phyloP scores from a whole-genome alignment of 805 yeast genomes.

The Diddensiella santjacobensis region DNA sequence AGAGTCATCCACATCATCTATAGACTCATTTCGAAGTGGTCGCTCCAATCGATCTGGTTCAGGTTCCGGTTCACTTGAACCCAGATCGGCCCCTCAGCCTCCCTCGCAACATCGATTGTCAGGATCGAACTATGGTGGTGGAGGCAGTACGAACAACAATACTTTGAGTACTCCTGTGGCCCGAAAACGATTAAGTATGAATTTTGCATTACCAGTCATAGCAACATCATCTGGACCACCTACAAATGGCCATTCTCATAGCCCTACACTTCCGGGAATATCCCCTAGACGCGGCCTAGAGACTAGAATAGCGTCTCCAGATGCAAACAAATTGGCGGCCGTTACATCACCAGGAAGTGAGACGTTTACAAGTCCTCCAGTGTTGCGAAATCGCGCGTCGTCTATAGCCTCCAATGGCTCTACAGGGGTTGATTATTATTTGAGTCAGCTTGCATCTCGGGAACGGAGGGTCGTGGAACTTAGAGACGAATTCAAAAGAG shows the following conservation, averaged over 20 bases:
- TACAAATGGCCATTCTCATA: neutral
- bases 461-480: constrained; percentile 38
- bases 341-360: neutral
- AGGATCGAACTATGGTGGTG: neutral
- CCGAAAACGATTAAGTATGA: constrained; percentile 19
- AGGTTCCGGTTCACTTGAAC: neutral
- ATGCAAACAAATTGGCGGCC: neutral
- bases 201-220: constrained; percentile 19
- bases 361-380: constrained; percentile 2
- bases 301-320: neutral
- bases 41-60: constrained; percentile 3
- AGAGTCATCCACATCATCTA: constrained; percentile 7
- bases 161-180: constrained; percentile 1
- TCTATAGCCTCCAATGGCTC: constrained; percentile 8
- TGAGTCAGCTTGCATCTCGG: constrained; percentile 36
- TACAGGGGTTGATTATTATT: constrained; percentile 21
- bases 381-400: neutral
- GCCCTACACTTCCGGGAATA: neutral
- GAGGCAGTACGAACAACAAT: neutral
- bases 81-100: neutral
- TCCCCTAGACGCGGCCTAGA: constrained; percentile 5
- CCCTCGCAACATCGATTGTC: neutral
- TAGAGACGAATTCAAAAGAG: constrained; percentile 27
- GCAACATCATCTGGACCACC: constrained; percentile 4
- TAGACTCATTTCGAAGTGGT: constrained; percentile 1